Evolutionary conservation across 495 filamentous ascomycete species (phyloP).

Genomic region (Penicillium coffeae): DNA sequence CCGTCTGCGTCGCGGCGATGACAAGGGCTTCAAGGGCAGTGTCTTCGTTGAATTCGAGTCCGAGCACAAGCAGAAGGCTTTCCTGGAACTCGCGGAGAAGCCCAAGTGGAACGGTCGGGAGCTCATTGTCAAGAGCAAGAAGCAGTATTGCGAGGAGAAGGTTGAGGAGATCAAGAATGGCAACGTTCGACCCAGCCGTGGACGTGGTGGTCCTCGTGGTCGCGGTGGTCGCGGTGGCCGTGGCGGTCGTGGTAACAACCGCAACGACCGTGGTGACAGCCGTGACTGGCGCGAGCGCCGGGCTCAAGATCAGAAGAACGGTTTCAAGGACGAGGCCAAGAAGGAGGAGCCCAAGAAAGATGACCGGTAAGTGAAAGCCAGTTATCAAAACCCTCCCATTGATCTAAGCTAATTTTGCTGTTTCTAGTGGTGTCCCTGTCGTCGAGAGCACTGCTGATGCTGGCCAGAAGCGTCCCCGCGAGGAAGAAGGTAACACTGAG

Average conservation of each 20-base stretch:
- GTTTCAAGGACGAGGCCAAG: conserved; percentile 42
- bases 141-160: conserved; percentile 80
- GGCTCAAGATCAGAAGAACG: conserved; percentile 60
- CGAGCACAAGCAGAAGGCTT: conserved; percentile 69
- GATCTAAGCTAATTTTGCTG: conserved; percentile 1
- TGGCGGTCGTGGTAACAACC: conserved; percentile 28
- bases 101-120: conserved; percentile 74
- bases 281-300: conserved; percentile 68
- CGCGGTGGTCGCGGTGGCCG: conserved; percentile 29
- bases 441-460: conserved; percentile 39
- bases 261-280: conserved; percentile 36
- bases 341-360: conserved; percentile 42
- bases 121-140: conserved; percentile 77
- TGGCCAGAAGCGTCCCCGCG: conserved; percentile 46
- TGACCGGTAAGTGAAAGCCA: conserved; percentile 34
- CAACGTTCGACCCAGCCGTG: conserved; percentile 53
- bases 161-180: conserved; percentile 70
- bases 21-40: conserved; percentile 81
- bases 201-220: conserved; percentile 28
- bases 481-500: conserved; percentile 38
- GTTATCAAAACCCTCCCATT: background rate
- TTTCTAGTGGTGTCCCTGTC: conserved; percentile 48
- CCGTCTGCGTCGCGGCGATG: conserved; percentile 73
- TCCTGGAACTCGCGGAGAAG: conserved; percentile 73
- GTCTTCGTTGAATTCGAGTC: conserved; percentile 88